A percentile compares a stretch with the other conserved stretches of the same genome.
Conservation (phyloP, 2,329 filamentous ascomycete species). For the Lasiodiplodia gonubiensis region DNA sequence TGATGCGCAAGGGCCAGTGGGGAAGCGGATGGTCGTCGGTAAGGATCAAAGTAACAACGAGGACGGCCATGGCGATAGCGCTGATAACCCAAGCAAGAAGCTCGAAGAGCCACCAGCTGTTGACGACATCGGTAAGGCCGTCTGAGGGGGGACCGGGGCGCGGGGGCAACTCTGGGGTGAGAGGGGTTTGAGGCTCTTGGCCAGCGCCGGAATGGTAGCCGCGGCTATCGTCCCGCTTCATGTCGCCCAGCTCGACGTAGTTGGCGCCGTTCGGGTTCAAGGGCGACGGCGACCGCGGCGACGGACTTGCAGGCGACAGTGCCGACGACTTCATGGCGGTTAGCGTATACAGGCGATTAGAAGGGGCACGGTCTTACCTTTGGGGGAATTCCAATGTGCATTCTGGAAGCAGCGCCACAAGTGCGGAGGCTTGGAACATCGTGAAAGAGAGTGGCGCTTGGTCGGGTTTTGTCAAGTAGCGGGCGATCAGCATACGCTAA, state of each 20-base stretch:
- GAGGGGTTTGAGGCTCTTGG: neutral
- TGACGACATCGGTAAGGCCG: neutral
- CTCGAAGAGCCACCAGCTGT: conserved; percentile 27
- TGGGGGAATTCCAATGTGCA: conserved; percentile 19
- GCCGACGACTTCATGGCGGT: conserved; percentile 1
- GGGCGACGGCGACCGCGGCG: neutral
- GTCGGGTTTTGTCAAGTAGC: conserved; percentile 10
- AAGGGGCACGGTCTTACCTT: conserved; percentile 16
- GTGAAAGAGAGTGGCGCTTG: neutral
- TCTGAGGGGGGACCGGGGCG: neutral
- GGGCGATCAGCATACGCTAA: conserved; percentile 24
- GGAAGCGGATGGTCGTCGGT: conserved; percentile 29
- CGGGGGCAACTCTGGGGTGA: neutral
- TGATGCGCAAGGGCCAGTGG: conserved; percentile 31
- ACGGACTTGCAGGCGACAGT: neutral
- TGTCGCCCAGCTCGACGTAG: conserved; percentile 22
- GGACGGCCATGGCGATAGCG: conserved; percentile 22
- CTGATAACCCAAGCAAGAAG: conserved; percentile 29
- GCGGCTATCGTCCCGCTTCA: conserved; percentile 1
- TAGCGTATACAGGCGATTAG: neutral
- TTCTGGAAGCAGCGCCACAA: conserved; percentile 10
- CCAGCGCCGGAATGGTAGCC: neutral
- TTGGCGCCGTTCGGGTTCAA: neutral
- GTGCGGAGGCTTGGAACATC: conserved; percentile 7
- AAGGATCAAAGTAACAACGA: conserved; percentile 27